A percentile compares a stretch with the other conserved stretches of the same genome.
These are phyloP conservation scores for Phylloporus sp. DNA, from an alignment of 768 basidiomycete genomes.

Conservation along the genomic window DNA sequence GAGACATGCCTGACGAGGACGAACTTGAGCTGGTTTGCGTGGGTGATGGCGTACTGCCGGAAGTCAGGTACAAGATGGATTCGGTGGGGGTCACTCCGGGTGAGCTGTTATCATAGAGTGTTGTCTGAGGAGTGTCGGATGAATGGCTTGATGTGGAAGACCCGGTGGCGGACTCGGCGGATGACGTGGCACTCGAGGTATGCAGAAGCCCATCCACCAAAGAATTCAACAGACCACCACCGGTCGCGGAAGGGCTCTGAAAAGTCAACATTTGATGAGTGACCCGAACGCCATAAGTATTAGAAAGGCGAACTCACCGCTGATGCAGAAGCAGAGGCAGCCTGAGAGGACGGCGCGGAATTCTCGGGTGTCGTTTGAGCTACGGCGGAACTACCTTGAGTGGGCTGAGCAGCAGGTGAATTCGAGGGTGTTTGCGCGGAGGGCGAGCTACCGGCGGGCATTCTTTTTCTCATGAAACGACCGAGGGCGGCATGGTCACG, in stretches of 20 bases:
- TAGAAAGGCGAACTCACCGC: conserved; percentile 14
- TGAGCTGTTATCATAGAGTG: conserved; percentile 20
- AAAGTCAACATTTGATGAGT: neutral
- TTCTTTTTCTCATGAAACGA: conserved; percentile 67
- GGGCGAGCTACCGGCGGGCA: conserved; percentile 21
- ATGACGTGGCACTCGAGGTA: conserved; percentile 18
- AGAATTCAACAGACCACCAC: conserved; percentile 6
- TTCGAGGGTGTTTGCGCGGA: conserved; percentile 2
- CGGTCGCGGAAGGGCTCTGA: conserved; percentile 14
- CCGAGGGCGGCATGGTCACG: conserved; percentile 55
- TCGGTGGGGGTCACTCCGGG: conserved; percentile 38
- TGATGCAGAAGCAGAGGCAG: conserved; percentile 14
- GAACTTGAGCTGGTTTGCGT: conserved; percentile 19
- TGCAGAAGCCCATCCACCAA: conserved; percentile 10
- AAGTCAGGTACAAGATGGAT: conserved; percentile 44
- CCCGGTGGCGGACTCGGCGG: conserved; percentile 14
- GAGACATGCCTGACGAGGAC: conserved; percentile 36
- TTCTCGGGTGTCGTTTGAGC: conserved; percentile 13
- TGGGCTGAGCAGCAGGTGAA: conserved; percentile 25
- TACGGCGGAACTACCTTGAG: conserved; percentile 6
- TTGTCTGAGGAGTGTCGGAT: conserved; percentile 11
- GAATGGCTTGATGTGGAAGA: conserved; percentile 16
- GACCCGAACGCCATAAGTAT: neutral
- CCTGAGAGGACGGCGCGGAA: conserved; percentile 11
- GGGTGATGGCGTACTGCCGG: conserved; percentile 15